Evolutionary conservation across 2,329 filamentous ascomycete genomes (phyloP).

Genomic region (Aaosphaeria pasadenensis): DNA sequence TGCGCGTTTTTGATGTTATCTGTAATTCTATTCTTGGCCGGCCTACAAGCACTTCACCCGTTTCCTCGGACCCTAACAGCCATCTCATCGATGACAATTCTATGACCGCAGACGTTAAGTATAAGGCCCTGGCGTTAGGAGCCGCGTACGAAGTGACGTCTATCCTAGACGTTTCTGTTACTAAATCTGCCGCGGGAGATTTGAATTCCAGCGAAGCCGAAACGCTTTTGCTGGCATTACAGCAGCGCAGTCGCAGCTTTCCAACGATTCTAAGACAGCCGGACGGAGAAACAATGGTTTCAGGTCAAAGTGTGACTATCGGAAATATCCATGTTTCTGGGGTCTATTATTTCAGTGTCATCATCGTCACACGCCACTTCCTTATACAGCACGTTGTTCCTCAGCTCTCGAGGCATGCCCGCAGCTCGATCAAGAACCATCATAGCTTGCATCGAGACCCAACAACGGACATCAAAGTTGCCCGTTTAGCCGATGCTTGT

Average conservation of each 20-base stretch:
- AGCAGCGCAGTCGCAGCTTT: conserved; percentile 46
- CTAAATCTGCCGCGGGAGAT: conserved; percentile 7
- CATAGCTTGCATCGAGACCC: conserved; percentile 19
- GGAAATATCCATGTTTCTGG: conserved; percentile 56
- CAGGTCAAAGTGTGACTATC: conserved; percentile 38
- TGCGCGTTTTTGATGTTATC: conserved; percentile 48
- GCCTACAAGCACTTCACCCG: conserved; percentile 30
- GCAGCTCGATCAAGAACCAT: conserved; percentile 22
- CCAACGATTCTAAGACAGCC: conserved; percentile 32
- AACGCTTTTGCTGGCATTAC: conserved; percentile 15
- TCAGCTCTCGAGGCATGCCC: conserved; percentile 7
- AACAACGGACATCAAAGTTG: conserved; percentile 20
- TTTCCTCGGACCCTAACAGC: conserved; percentile 8
- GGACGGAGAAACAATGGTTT: conserved; percentile 9
- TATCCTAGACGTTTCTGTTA: conserved; percentile 10
- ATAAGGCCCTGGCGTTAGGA: conserved; percentile 12
- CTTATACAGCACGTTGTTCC: conserved; percentile 50
- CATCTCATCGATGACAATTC: neutral
- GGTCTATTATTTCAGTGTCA: conserved; percentile 59
- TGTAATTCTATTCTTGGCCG: conserved; percentile 50
- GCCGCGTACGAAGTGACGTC: conserved; percentile 21
- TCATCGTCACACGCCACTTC: conserved; percentile 55
- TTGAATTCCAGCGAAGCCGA: conserved; percentile 10
- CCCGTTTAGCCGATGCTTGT: conserved; percentile 50
- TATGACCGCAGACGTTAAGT: neutral